phyloP scores from a whole-genome alignment of 2,329 filamentous ascomycete species.

The Fusarium redolens region DNA sequence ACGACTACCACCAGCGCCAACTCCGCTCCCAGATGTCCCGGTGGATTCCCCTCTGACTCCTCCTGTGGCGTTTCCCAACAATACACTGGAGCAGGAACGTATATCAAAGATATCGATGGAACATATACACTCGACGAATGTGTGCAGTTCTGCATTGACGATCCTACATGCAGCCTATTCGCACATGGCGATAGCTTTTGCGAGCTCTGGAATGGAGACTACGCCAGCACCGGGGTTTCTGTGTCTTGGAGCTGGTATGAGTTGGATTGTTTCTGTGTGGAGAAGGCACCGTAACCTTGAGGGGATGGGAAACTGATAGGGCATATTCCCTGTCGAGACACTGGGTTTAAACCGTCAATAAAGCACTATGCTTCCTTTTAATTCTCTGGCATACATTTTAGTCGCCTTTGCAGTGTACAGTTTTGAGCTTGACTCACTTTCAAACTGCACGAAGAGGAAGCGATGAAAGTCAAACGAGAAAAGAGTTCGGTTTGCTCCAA shows the following conservation, averaged over 20 bases:
- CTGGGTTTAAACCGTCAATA: no score
- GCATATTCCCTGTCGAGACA: not conserved
- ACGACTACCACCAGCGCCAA: not conserved
- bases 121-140: fast-evolving
- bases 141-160: not conserved
- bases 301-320: fast-evolving
- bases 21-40: fast-evolving
- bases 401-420: fast-evolving
- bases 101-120: fast-evolving
- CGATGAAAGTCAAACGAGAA: fast-evolving
- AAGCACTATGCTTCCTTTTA: fast-evolving
- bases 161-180: not conserved
- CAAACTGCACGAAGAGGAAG: fast-evolving
- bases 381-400: fast-evolving
- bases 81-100: fast-evolving
- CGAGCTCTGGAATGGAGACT: not conserved
- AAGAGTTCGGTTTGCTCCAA: no score
- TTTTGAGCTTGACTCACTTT: not conserved
- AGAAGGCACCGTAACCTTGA: not conserved
- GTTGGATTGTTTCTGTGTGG: not conserved
- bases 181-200: not conserved
- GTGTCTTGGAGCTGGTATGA: fast-evolving
- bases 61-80: fast-evolving
- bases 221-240: fast-evolving
- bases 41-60: fast-evolving